Percentiles rank a stretch among this genome's conserved stretches.
Conservation (phyloP, 1,139 yeast species). For the Spencermartinsiella ligniputridi region DNA sequence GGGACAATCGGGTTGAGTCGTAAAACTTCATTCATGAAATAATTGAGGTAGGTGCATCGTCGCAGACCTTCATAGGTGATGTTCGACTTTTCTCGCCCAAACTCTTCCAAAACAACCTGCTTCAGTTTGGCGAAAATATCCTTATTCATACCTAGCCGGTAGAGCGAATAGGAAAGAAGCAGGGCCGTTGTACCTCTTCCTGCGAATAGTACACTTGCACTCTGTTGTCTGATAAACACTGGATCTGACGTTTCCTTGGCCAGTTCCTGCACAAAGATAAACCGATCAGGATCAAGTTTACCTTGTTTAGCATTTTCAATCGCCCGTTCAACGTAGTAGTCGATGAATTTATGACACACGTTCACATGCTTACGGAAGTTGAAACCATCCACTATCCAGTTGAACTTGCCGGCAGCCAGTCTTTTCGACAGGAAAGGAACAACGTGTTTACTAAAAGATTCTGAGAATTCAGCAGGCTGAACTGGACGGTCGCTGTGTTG, state of each 20-base stretch:
- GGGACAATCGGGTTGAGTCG: conserved; percentile 58
- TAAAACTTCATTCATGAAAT: conserved; percentile 48
- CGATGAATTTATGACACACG: conserved; percentile 32
- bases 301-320: conserved; percentile 29
- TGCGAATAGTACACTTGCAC: conserved; percentile 49
- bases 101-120: conserved; percentile 33
- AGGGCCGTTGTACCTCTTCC: conserved; percentile 60
- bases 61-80: conserved; percentile 47
- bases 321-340: conserved; percentile 31
- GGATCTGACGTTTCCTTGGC: conserved; percentile 49
- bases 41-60: conserved; percentile 45
- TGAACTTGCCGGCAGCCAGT: conserved; percentile 8
- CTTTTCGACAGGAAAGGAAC: conserved; percentile 6
- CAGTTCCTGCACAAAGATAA: conserved; percentile 48
- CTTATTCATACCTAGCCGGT: conserved; percentile 45
- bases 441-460: not conserved
- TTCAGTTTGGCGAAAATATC: conserved; percentile 39
- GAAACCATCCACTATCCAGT: too few species aligned
- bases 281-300: conserved; percentile 13
- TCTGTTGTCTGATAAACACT: conserved; percentile 46
- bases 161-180: conserved; percentile 45
- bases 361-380: conserved; percentile 32
- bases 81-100: conserved; percentile 22
- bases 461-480: not conserved
- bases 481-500: not conserved